Evolutionary conservation across 805 yeast genomes (phyloP).

Genomic region (Teunomyces cretensis): DNA sequence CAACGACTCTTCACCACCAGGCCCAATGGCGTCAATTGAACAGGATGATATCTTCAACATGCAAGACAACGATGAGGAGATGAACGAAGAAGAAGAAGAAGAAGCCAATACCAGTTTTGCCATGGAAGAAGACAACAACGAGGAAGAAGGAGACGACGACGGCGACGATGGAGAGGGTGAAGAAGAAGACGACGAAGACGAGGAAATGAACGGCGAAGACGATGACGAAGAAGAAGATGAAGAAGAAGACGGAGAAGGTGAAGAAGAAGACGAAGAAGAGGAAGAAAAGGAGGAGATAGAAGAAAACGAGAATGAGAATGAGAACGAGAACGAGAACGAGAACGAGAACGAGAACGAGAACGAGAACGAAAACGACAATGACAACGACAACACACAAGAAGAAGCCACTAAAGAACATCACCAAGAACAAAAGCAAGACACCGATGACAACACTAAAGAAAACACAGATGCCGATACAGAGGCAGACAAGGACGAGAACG

Average conservation of each 20-base stretch:
- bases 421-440: neutral
- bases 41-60: constrained; percentile 23
- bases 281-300: constrained; percentile 15
- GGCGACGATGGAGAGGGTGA: constrained; percentile 20
- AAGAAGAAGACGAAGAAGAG: constrained; percentile 16
- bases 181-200: constrained; percentile 22
- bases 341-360: constrained; percentile 17
- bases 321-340: constrained; percentile 8
- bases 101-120: constrained; percentile 7
- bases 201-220: constrained; percentile 18
- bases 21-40: constrained; percentile 10
- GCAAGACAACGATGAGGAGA: constrained; percentile 17
- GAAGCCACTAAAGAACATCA: constrained; percentile 3
- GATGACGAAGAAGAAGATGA: constrained; percentile 17
- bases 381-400: neutral
- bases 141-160: constrained; percentile 20
- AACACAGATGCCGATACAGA: neutral
- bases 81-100: constrained; percentile 14
- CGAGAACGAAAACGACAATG: constrained; percentile 10
- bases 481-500: constrained; percentile 5
- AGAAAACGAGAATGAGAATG: constrained; percentile 14
- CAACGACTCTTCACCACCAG: neutral
- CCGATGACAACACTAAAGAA: neutral
- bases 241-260: constrained; percentile 13
- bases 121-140: constrained; percentile 4